Evolutionary conservation across 2,329 filamentous ascomycete genomes (phyloP), one percentile per base, ranked within the genome.

Genomic region (Acrocalymma vagum): DNA sequence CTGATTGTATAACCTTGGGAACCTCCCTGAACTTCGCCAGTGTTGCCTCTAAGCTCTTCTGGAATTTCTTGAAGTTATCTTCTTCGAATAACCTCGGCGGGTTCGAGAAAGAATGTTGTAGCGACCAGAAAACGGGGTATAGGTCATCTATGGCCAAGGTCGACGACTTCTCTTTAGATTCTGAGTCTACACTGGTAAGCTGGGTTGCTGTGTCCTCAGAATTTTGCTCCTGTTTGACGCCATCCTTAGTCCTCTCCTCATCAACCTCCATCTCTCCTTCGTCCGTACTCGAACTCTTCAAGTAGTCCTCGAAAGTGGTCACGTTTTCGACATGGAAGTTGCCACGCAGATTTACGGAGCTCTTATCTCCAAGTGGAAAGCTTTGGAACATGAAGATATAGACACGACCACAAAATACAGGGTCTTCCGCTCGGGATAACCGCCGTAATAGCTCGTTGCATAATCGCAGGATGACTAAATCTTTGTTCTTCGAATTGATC

Each of bases 381-480:
- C 91, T 95, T 69, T 99, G 94, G 70, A 97, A 99, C 65, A 99
- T 83, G 70, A 96, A 99, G 51, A 99, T 96, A 70, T 97, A 97
- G 17, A 99, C 94, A 25, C 94, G 83, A 11, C 94, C 94, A 63
- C 94, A 99, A 66, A 99, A 99, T 1, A 95, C 91, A 0, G 94
- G 95, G 69, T 99, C 94, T 67, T 97, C 92, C 4, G 94, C 93
- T 41, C 94, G 84, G n/a, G 94, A 97, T 3, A 99, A 79, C 29
- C 94, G 83, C 23, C 93, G 85, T n/a, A 99, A 78, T 11, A 99
- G 78, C 72, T 97, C 94, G 69, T 97, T 99, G 72, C 94, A 99
- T 45, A 88, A 88, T 60, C 94, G 82, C n/a, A 99, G 75, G 53
- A 97, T 94, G 42, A 95, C 85, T 27, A 97, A 75, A 44, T 90